phyloP scores from a whole-genome alignment of 2,329 filamentous ascomycete species.

The Clonostachys chloroleuca region DNA sequence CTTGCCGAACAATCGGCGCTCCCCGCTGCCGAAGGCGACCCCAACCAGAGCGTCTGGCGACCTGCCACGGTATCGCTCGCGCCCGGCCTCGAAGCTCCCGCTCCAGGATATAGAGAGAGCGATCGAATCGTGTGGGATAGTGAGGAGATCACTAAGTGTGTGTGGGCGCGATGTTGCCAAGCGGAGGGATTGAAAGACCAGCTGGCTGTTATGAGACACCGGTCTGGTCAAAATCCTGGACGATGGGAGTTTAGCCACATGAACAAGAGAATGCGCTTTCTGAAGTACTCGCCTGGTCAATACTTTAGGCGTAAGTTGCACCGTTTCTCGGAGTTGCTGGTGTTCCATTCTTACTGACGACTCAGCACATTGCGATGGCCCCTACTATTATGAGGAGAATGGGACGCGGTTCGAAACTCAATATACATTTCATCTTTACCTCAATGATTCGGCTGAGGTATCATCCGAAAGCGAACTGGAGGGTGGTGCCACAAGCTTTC shows the following conservation, averaged over 20 bases:
- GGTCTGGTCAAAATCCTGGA: slow-evolving; percentile 4
- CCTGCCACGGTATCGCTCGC: slow-evolving; percentile 67
- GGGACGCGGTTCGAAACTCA: slow-evolving; percentile 36
- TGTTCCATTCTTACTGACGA: no score
- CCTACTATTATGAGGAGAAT: slow-evolving; percentile 51
- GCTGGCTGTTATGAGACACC: slow-evolving; percentile 23
- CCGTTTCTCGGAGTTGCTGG: no score
- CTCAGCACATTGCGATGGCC: slow-evolving; percentile 64
- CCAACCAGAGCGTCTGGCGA: slow-evolving; percentile 47
- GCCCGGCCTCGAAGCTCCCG: slow-evolving; percentile 51
- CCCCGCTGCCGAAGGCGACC: not conserved
- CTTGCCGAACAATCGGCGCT: slow-evolving; percentile 48
- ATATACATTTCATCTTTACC: slow-evolving; percentile 51
- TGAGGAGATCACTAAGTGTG: slow-evolving; percentile 51
- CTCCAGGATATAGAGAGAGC: slow-evolving; percentile 59
- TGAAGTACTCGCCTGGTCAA: slow-evolving; percentile 67
- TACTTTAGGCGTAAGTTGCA: slow-evolving; percentile 56
- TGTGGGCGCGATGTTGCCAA: slow-evolving; percentile 55
- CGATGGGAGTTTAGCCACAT: slow-evolving; percentile 43
- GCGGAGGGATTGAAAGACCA: slow-evolving; percentile 33
- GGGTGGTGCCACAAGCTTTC: slow-evolving; percentile 53
- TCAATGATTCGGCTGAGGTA: slow-evolving; percentile 19
- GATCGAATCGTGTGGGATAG: slow-evolving; percentile 74
- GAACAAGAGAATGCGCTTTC: slow-evolving; percentile 72
- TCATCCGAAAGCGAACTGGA: slow-evolving; percentile 21